These are phyloP conservation scores for Anthracocystis panici-leucophaei DNA, from an alignment of 1,284 basidiomycete species.

Conservation along the genomic window DNA sequence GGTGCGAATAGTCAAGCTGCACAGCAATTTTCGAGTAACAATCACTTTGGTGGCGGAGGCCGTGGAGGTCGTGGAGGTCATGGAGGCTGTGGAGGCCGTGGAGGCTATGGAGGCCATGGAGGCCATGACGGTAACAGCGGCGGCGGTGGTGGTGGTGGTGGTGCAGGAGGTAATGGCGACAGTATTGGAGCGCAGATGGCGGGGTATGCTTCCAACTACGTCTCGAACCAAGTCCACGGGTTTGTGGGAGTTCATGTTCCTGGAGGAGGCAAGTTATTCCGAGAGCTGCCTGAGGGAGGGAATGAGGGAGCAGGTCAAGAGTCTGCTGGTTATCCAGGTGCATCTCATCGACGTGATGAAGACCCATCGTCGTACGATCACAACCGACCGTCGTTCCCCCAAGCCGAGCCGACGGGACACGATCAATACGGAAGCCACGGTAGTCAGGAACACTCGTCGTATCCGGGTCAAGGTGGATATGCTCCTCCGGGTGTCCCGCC, in stretches of 20 bases:
- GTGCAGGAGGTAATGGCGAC: slow-evolving; percentile 31
- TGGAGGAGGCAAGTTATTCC: slow-evolving; percentile 38
- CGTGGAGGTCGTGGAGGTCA: slow-evolving; percentile 6
- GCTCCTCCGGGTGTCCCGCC: slow-evolving; percentile 26
- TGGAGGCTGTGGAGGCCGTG: too few species aligned
- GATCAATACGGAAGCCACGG: slow-evolving; percentile 19
- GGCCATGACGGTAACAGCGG: slow-evolving; percentile 4
- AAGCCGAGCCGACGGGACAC: slow-evolving; percentile 42
- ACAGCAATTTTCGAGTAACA: slow-evolving; percentile 32
- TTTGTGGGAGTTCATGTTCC: slow-evolving; percentile 41
- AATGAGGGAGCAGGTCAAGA: slow-evolving; percentile 1
- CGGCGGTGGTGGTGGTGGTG: slow-evolving; percentile 23
- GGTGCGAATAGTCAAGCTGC: slow-evolving; percentile 49
- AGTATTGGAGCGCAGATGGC: slow-evolving; percentile 49
- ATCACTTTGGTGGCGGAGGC: slow-evolving; percentile 23
- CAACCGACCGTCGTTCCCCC: slow-evolving; percentile 38
- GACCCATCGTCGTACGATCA: slow-evolving; percentile 17
- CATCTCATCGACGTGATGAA: slow-evolving; percentile 13
- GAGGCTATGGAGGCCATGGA: too few species aligned
- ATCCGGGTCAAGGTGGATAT: slow-evolving; percentile 17
- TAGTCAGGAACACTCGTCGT: slow-evolving; percentile 9
- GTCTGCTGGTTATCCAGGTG: slow-evolving; percentile 1
- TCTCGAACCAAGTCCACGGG: slow-evolving; percentile 46
- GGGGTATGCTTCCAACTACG: slow-evolving; percentile 42
- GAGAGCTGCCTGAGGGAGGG: slow-evolving; percentile 27